phyloP scores from a whole-genome alignment of 805 yeast genomes.

The Debaryomyces prosopidis region DNA sequence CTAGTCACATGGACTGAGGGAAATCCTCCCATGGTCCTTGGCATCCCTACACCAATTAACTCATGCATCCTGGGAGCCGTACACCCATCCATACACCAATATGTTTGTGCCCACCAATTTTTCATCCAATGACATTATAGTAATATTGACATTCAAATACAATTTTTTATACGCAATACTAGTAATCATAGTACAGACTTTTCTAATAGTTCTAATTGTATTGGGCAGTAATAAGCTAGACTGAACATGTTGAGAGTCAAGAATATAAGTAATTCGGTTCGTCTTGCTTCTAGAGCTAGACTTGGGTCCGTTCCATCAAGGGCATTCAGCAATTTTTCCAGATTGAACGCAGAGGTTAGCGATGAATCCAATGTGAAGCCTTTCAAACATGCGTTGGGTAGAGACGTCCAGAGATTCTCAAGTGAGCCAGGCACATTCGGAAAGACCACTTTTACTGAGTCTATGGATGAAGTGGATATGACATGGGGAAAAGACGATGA shows the following conservation, averaged over 20 bases:
- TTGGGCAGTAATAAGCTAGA: slow-evolving; percentile 1
- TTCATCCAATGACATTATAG: slow-evolving; percentile 3
- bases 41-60: too few species aligned
- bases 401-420: slow-evolving; percentile 35
- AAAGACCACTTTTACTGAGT: slow-evolving; percentile 46
- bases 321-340: slow-evolving; percentile 17
- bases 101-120: not conserved
- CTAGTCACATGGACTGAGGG: too few species aligned
- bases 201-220: not conserved
- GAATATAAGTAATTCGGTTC: slow-evolving; percentile 11
- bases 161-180: slow-evolving; percentile 1
- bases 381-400: slow-evolving; percentile 39
- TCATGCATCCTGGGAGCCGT: too few species aligned
- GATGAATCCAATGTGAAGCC: slow-evolving; percentile 30
- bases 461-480: slow-evolving; percentile 47
- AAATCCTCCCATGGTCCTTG: too few species aligned
- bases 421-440: slow-evolving; percentile 33
- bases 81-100: not conserved
- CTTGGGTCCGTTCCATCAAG: slow-evolving; percentile 4
- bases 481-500: slow-evolving; percentile 45
- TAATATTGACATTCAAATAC: slow-evolving; percentile 2
- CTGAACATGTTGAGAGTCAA: slow-evolving; percentile 26
- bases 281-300: slow-evolving; percentile 7
- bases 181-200: not conserved
- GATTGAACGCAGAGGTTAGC: slow-evolving; percentile 22